A percentile compares a stretch with the other conserved stretches of the same genome.
These are phyloP conservation scores for Yarrowia alimentaria DNA, from an alignment of 805 yeast genomes.

Conservation along the genomic window DNA sequence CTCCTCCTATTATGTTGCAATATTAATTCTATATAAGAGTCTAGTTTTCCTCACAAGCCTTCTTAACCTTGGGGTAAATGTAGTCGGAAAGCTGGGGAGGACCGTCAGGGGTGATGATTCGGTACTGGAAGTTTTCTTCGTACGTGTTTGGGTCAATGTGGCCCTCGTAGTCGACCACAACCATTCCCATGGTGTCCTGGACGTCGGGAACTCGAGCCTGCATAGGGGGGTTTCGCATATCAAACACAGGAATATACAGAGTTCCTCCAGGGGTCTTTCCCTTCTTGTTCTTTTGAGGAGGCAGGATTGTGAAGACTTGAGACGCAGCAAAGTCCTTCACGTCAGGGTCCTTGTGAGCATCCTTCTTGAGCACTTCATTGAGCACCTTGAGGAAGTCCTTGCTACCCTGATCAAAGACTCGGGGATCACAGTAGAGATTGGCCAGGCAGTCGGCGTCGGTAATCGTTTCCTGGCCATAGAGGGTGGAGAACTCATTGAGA, in stretches of 20 bases:
- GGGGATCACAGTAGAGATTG: slow-evolving; percentile 28
- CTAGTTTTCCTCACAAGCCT: slow-evolving; percentile 36
- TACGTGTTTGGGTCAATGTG: slow-evolving; percentile 55
- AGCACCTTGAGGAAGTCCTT: slow-evolving; percentile 34
- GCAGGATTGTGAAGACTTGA: slow-evolving; percentile 21
- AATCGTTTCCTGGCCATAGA: slow-evolving; percentile 10
- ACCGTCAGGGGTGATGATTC: slow-evolving; percentile 52
- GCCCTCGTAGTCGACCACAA: slow-evolving; percentile 54
- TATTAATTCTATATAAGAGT: background rate
- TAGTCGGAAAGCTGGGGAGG: slow-evolving; percentile 53
- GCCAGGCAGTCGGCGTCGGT: slow-evolving; percentile 6
- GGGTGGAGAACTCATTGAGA: slow-evolving; percentile 14
- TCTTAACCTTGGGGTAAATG: slow-evolving; percentile 45
- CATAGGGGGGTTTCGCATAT: slow-evolving; percentile 61
- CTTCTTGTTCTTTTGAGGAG: slow-evolving; percentile 37
- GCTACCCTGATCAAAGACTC: slow-evolving; percentile 30
- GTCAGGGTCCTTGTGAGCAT: slow-evolving; percentile 37
- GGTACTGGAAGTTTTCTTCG: slow-evolving; percentile 59
- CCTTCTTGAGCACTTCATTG: slow-evolving; percentile 31
- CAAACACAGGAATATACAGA: slow-evolving; percentile 67
- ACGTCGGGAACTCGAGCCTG: slow-evolving; percentile 67
- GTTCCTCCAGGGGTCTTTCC: slow-evolving; percentile 28
- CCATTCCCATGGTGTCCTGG: slow-evolving; percentile 69
- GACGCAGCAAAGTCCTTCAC: slow-evolving; percentile 37
- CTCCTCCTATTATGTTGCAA: too few relatives aligned